A percentile compares a stretch with the other conserved stretches of the same genome.
Conservation (phyloP, 2,329 filamentous ascomycete genomes). For the Phaeosphaeriaceae sp. region DNA sequence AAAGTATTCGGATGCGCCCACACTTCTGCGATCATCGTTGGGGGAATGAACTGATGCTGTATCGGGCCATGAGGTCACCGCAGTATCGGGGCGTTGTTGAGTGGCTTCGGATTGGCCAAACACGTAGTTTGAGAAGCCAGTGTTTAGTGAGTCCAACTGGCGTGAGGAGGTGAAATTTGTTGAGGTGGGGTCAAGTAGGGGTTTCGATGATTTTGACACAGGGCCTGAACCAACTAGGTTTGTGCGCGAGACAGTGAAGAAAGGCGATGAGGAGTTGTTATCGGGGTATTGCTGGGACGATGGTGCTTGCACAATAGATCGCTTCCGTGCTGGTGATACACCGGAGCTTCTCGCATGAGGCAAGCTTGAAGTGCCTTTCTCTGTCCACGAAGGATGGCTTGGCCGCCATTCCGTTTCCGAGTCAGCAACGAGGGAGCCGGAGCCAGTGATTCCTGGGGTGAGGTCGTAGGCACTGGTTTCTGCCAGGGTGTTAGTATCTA, state of each 20-base stretch:
- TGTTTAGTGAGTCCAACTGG: constrained; percentile 39
- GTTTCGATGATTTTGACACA: constrained; percentile 34
- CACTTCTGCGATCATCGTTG: constrained; percentile 50
- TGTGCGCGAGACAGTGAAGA: constrained; percentile 34
- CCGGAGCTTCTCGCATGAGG: constrained; percentile 46
- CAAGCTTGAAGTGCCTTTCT: constrained; percentile 40
- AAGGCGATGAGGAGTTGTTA: constrained; percentile 28
- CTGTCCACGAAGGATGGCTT: constrained; percentile 66
- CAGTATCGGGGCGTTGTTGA: constrained; percentile 33
- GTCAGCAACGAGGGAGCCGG: constrained; percentile 70
- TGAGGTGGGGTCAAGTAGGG: constrained; percentile 41
- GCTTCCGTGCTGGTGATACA: constrained; percentile 46
- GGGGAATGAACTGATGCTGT: constrained; percentile 48
- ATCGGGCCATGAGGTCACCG: constrained; percentile 44
- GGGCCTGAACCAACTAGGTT: constrained; percentile 28
- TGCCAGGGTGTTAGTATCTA: constrained; percentile 26
- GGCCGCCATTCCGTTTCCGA: constrained; percentile 72
- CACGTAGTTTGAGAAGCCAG: constrained; percentile 42
- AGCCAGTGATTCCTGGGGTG: constrained; percentile 67
- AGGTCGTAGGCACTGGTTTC: constrained; percentile 43
- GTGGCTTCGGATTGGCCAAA: constrained; percentile 40
- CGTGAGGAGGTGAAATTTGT: constrained; percentile 40
- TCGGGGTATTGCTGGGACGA: constrained; percentile 41
- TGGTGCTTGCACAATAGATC: constrained; percentile 46
- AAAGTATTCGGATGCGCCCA: constrained; percentile 53